Evolutionary conservation across 2,329 filamentous ascomycete genomes (phyloP), one percentile per base, ranked within the genome.

Genomic region (Colletotrichum simmondsii): DNA sequence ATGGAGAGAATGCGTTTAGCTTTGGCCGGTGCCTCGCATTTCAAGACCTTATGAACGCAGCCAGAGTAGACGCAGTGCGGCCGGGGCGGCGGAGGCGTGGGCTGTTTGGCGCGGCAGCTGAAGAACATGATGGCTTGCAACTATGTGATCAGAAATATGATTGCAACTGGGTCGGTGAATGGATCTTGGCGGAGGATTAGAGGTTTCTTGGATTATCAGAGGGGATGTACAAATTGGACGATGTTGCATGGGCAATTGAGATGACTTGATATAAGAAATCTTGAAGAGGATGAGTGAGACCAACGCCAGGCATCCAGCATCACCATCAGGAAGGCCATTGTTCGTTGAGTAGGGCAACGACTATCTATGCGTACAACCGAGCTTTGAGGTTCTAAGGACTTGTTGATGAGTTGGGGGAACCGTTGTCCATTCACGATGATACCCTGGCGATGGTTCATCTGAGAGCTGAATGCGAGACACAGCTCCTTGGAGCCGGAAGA

Each of bases 91-190:
- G 62, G 63, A 2, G 61, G 58, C 19, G 42, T n/a, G 4, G 58
- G 26, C 5, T 30, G 71, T 2, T 56, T 61, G 5, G 64, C 64
- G 14, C 74, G 74, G 46, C 71, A 76, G n/a, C 65, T 65, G 60
- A 76, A 76, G 58, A 76, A 64, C 75, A 76, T 76, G 22, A 30
- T 46, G n/a, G 19, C 1, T 32, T 19, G 14, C 10, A 4, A 28
- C 24, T 49, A 12, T 28, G 24, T 11, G 19, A 5, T 52, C 16
- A 4, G 8, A n/a, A 2, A 8, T 26, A n/a, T 4, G 5, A 30
- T 49, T 37, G 37, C 10, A 19, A 5, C 16, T 6, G 19, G 42
- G 19, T 8, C 7, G 42, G 4, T 8, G 7, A n/a, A n/a, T 19
- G 12, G 8, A 42, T 3, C 14, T 3, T 8, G 37, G 19, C 5